phyloP scores from a whole-genome alignment of 495 filamentous ascomycete genomes.

The Podospora didyma region DNA sequence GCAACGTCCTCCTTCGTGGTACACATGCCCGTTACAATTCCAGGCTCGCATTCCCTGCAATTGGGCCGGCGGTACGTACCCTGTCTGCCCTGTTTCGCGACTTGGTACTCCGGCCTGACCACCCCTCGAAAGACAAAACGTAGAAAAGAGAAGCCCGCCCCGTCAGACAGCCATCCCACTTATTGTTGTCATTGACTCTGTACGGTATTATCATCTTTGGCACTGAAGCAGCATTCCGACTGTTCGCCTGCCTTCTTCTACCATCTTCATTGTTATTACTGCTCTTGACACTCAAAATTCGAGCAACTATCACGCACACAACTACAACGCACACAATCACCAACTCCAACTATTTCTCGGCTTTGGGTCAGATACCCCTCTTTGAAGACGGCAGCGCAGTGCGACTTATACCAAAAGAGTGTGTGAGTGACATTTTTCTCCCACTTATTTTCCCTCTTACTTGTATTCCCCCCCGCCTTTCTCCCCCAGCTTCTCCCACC shows the following conservation, averaged over 20 bases:
- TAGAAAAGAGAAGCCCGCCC: conserved; percentile 23
- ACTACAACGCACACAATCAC: conserved; percentile 5
- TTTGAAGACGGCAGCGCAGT: conserved; percentile 29
- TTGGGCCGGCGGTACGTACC: conserved; percentile 23
- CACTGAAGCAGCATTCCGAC: conserved; percentile 27
- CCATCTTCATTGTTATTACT: conserved; percentile 11
- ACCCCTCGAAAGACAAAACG: conserved; percentile 21
- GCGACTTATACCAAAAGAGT: conserved; percentile 25
- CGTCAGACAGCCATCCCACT: conserved; percentile 21
- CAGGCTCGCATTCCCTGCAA: conserved; percentile 13
- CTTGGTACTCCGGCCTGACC: conserved; percentile 22
- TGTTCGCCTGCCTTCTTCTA: conserved; percentile 16
- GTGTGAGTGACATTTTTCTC: conserved; percentile 28
- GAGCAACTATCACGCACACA: conserved; percentile 3
- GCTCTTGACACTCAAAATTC: neutral
- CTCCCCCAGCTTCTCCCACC: conserved; percentile 8
- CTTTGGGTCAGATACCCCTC: conserved; percentile 27
- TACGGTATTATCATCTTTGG: conserved; percentile 16
- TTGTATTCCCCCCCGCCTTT: conserved; percentile 4
- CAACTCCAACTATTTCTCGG: conserved; percentile 8
- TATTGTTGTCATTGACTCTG: conserved; percentile 19
- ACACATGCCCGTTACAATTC: conserved; percentile 19
- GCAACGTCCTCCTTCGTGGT: conserved; percentile 26
- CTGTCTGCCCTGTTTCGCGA: conserved; percentile 3
- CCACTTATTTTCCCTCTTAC: conserved; percentile 9